Percentiles rank a stretch among this genome's conserved stretches.
phyloP scores from a whole-genome alignment of 208 protist genomes.

The Zelonia costaricensis region DNA sequence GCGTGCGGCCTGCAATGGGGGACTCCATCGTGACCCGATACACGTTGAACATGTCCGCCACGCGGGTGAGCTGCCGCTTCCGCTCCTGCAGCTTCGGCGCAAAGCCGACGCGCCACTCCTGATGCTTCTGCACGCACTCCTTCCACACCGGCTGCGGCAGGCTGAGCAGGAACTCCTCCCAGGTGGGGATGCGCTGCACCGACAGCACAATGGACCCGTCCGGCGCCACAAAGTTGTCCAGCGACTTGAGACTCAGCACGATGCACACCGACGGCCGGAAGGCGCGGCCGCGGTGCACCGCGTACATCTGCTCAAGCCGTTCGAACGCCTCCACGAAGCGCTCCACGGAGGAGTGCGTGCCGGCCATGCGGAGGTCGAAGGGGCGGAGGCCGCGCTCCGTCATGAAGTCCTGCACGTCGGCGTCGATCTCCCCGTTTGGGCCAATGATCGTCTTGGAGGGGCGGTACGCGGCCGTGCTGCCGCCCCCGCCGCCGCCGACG shows the following conservation, averaged over 20 bases:
- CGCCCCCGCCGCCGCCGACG: conserved; percentile 26
- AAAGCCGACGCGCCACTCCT: conserved; percentile 66
- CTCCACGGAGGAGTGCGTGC: conserved; percentile 70
- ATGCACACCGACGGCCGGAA: conserved; percentile 71
- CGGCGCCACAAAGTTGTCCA: conserved; percentile 62
- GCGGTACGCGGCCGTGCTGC: conserved; percentile 41
- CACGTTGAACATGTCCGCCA: conserved; percentile 77
- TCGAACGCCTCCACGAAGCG: conserved; percentile 82
- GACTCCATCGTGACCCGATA: conserved; percentile 59
- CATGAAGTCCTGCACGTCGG: conserved; percentile 76
- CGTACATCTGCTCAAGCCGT: conserved; percentile 78
- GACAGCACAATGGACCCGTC: conserved; percentile 81
- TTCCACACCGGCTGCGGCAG: conserved; percentile 74
- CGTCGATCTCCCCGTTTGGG: conserved; percentile 79
- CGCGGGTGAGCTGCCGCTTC: conserved; percentile 52
- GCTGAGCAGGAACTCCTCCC: conserved; percentile 77
- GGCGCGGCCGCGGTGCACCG: conserved; percentile 68
- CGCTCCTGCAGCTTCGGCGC: conserved; percentile 72
- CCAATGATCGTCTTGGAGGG: conserved; percentile 57
- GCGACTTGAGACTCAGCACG: conserved; percentile 55
- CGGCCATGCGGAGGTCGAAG: conserved; percentile 86
- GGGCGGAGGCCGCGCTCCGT: conserved; percentile 63
- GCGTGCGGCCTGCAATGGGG: conserved; percentile 37
- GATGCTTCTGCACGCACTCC: conserved; percentile 69
- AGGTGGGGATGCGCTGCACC: conserved; percentile 56